phyloP scores from a whole-genome alignment of 495 filamentous ascomycete species.

The Amniculicola lignicola region DNA sequence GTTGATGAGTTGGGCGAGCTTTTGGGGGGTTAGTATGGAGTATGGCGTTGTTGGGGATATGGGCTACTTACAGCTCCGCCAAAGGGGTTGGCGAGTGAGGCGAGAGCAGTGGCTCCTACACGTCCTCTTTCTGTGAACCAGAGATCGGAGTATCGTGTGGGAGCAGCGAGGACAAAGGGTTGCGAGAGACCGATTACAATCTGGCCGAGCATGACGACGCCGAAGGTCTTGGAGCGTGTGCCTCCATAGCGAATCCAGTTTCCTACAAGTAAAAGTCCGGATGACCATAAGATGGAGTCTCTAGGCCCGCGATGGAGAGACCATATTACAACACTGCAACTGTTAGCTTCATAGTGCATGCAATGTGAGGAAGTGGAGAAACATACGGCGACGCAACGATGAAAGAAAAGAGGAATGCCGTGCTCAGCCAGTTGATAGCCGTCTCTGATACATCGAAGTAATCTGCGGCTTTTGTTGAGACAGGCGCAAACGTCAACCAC shows the following conservation, averaged over 20 bases:
- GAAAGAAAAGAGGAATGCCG: slow-evolving; percentile 81
- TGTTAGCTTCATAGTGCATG: not conserved
- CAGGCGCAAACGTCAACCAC: slow-evolving; percentile 92
- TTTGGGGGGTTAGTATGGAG: too few species aligned
- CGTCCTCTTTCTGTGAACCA: slow-evolving; percentile 89
- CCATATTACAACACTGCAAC: slow-evolving; percentile 62
- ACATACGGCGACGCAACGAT: slow-evolving; percentile 66
- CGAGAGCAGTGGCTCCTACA: slow-evolving; percentile 82
- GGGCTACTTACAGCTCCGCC: slow-evolving; percentile 70
- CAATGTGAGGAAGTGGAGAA: not conserved
- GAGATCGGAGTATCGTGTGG: slow-evolving; percentile 85
- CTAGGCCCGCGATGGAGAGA: slow-evolving; percentile 77
- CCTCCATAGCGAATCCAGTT: slow-evolving; percentile 94
- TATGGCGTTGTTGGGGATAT: slow-evolving; percentile 74
- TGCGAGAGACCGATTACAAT: slow-evolving; percentile 86
- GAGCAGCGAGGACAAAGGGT: slow-evolving; percentile 86
- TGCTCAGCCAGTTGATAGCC: slow-evolving; percentile 89
- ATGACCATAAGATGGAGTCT: slow-evolving; percentile 68
- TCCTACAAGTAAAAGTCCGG: slow-evolving; percentile 69
- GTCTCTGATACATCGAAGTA: slow-evolving; percentile 75
- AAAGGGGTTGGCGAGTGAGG: slow-evolving; percentile 80
- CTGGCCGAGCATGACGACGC: slow-evolving; percentile 89
- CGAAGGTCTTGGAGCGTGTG: slow-evolving; percentile 63
- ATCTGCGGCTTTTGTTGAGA: slow-evolving; percentile 68
- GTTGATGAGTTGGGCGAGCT: slow-evolving; percentile 76